phyloP scores from a whole-genome alignment of 1,139 yeast species.

The Diutina catenulata region DNA sequence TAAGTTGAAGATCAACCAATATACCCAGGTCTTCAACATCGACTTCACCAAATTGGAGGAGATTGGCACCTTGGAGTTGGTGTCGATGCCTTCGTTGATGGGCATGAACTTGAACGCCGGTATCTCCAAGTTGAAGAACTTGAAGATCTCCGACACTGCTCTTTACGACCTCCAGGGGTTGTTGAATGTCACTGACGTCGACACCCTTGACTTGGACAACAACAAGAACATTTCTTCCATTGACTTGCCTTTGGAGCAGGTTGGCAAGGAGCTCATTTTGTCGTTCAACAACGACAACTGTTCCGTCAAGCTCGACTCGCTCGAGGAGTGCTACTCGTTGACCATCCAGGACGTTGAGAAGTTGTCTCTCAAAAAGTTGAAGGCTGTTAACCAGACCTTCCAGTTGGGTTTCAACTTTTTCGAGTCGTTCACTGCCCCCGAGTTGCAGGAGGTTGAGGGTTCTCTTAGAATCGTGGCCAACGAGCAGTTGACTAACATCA shows the following conservation, averaged over 20 bases:
- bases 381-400: constrained; percentile 31
- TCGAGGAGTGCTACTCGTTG: constrained; percentile 33
- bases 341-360: constrained; percentile 31
- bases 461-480: constrained; percentile 33
- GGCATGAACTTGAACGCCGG: constrained; percentile 27
- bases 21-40: constrained; percentile 29
- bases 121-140: constrained; percentile 20
- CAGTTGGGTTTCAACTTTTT: constrained; percentile 30
- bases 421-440: constrained; percentile 19
- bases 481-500: constrained; percentile 25
- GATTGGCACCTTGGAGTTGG: constrained; percentile 19
- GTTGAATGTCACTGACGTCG: constrained; percentile 20
- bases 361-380: constrained; percentile 22
- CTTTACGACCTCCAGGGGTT: constrained; percentile 27
- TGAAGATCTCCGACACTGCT: constrained; percentile 34
- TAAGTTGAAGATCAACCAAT: constrained; percentile 23
- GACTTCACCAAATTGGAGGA: constrained; percentile 24
- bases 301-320: constrained; percentile 24
- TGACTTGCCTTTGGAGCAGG: constrained; percentile 25
- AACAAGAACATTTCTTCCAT: constrained; percentile 31
- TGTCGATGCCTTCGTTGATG: constrained; percentile 34
- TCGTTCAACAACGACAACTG: constrained; percentile 34
- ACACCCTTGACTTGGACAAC: constrained; percentile 30
- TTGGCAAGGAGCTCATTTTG: constrained; percentile 25
- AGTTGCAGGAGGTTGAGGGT: constrained; percentile 25